A percentile compares a stretch with the other conserved stretches of the same genome.
These are phyloP conservation scores for Bruguiera hainesii DNA, from an alignment of 441 rosid genomes.

Conservation along the genomic window DNA sequence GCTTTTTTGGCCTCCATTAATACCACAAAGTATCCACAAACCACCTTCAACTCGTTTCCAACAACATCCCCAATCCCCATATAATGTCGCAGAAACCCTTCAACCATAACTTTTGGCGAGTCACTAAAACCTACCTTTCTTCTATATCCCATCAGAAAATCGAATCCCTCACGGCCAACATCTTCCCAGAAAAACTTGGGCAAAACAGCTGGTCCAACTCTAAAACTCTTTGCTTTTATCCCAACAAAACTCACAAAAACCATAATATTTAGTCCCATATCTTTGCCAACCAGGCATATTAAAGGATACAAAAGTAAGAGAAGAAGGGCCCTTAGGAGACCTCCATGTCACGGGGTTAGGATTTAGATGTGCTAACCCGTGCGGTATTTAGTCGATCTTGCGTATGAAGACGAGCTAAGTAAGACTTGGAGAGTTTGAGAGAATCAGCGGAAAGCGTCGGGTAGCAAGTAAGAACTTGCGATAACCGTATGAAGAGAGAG, in stretches of 20 bases:
- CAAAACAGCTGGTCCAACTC: constrained; percentile 34
- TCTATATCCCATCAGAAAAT: constrained; percentile 25
- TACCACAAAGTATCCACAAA: constrained; percentile 29
- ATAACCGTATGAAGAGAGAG: too few species aligned
- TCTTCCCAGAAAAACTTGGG: constrained; percentile 46
- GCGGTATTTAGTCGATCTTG: too few species aligned
- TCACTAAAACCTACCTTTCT: constrained; percentile 28
- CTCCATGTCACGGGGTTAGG: not conserved
- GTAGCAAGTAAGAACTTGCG: too few species aligned
- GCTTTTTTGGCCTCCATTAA: constrained; percentile 27
- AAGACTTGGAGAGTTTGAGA: too few species aligned
- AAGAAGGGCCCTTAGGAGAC: constrained; percentile 45
- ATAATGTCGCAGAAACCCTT: constrained; percentile 31
- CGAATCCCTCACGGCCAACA: constrained; percentile 31
- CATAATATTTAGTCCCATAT: constrained; percentile 30
- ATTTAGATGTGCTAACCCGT: too few species aligned
- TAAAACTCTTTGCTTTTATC: constrained; percentile 22
- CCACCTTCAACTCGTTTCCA: constrained; percentile 33
- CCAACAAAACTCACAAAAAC: constrained; percentile 36
- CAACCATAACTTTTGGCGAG: constrained; percentile 44
- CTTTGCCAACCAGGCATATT: constrained; percentile 35
- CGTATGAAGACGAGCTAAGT: too few species aligned
- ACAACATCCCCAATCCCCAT: constrained; percentile 28
- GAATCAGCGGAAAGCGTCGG: too few species aligned
- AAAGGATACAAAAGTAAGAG: constrained; percentile 49